phyloP scores from a whole-genome alignment of 169 alveolate species.

The Plasmodium falciparum region DNA sequence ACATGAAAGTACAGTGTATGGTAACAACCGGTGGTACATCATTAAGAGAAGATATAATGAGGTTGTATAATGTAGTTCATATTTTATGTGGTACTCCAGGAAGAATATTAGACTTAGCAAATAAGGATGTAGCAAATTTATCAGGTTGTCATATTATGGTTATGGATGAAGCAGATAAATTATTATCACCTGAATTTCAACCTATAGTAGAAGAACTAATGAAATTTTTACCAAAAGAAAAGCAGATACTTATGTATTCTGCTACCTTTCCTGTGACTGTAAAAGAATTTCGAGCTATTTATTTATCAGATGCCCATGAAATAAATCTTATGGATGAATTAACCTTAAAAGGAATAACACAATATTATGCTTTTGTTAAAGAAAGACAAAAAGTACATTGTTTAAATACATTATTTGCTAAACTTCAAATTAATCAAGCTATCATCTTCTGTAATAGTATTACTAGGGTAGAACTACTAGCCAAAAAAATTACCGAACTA shows the following conservation, averaged over 20 bases:
- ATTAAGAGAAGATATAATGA: slow-evolving; percentile 96
- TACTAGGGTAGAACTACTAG: slow-evolving; percentile 98
- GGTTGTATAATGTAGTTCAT: slow-evolving; percentile 96
- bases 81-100: slow-evolving; percentile 99
- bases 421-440: slow-evolving; percentile 97
- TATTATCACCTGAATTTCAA: slow-evolving; percentile 97
- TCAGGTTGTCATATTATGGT: slow-evolving; percentile 93
- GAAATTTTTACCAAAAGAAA: slow-evolving; percentile 93
- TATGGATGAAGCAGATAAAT: slow-evolving; percentile 99
- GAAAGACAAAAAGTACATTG: slow-evolving; percentile 99
- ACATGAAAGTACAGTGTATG: slow-evolving; percentile 97
- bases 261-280: slow-evolving; percentile 99
- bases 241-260: slow-evolving; percentile 96
- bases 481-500: slow-evolving; percentile 98
- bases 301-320: slow-evolving; percentile 97
- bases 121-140: slow-evolving; percentile 95
- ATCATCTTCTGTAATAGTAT: slow-evolving; percentile 99
- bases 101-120: slow-evolving; percentile 96
- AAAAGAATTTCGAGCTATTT: slow-evolving; percentile 95
- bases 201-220: slow-evolving; percentile 96
- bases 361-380: slow-evolving; percentile 98
- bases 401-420: slow-evolving; percentile 95
- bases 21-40: slow-evolving; percentile 99
- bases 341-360: slow-evolving; percentile 98
- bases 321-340: slow-evolving; percentile 99